These are phyloP conservation scores for Globisporangium radiosum DNA, from an alignment of 352 stramenopile genomes.

Conservation along the genomic window DNA sequence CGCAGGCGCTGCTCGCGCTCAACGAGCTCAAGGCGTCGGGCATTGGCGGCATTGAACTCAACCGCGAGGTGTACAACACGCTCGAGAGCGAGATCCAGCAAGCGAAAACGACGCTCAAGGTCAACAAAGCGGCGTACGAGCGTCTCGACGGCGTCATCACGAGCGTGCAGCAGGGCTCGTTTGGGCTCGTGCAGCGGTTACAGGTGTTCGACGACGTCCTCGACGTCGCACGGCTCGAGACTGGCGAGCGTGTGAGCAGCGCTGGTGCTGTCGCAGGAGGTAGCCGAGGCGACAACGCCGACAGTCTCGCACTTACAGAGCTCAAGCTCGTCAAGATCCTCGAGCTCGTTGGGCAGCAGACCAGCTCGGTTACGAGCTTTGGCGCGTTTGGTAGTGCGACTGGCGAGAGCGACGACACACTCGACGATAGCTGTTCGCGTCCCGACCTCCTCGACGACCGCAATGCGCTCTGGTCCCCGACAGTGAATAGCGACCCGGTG, in stretches of 20 bases:
- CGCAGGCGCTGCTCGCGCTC: slow-evolving; percentile 43
- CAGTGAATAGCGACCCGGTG: slow-evolving; percentile 58
- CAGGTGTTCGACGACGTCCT: slow-evolving; percentile 69
- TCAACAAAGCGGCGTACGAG: slow-evolving; percentile 74
- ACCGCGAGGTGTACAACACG: slow-evolving; percentile 76
- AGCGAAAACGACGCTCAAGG: slow-evolving; percentile 59
- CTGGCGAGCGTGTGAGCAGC: slow-evolving; percentile 1
- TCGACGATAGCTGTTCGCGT: slow-evolving; percentile 21
- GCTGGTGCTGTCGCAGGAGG: neutral
- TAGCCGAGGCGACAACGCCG: slow-evolving; percentile 36
- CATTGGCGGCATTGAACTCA: slow-evolving; percentile 69
- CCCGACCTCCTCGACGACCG: slow-evolving; percentile 42
- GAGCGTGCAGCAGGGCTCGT: slow-evolving; percentile 67
- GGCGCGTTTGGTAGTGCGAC: slow-evolving; percentile 25
- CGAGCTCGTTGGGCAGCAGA: slow-evolving; percentile 72
- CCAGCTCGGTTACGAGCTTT: slow-evolving; percentile 49
- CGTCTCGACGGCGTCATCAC: slow-evolving; percentile 70
- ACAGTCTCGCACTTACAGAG: slow-evolving; percentile 51
- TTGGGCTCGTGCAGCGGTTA: slow-evolving; percentile 52
- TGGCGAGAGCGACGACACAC: slow-evolving; percentile 21
- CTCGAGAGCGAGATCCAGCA: slow-evolving; percentile 73
- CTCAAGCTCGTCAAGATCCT: slow-evolving; percentile 77
- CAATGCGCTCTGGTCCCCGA: slow-evolving; percentile 52
- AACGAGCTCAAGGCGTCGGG: slow-evolving; percentile 80
- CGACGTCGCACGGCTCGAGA: slow-evolving; percentile 17